Evolutionary conservation across 768 basidiomycete species (phyloP).

Genomic region (Cystobasidium onofrii): DNA sequence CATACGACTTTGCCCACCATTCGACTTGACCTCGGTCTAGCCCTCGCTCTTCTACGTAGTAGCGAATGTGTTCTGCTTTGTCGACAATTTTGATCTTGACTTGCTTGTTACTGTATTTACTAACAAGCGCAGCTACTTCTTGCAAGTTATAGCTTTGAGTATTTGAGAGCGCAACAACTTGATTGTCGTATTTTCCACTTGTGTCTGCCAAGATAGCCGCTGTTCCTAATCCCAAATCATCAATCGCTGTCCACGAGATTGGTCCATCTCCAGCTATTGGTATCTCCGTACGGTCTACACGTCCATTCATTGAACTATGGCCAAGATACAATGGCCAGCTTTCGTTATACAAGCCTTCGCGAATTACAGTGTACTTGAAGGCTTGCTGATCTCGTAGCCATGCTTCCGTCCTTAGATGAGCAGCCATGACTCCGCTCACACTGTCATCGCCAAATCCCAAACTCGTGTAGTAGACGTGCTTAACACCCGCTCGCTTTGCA

Average conservation of each 20-base stretch:
- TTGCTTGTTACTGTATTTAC: neutral
- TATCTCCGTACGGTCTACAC: neutral
- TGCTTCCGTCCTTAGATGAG: neutral
- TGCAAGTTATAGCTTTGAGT: neutral
- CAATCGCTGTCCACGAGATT: slow-evolving; percentile 3
- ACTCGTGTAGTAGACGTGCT: neutral
- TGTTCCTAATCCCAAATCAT: slow-evolving; percentile 3
- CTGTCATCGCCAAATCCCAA: neutral
- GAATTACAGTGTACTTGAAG: neutral
- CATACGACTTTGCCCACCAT: slow-evolving; percentile 1
- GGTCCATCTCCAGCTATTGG: slow-evolving; percentile 3
- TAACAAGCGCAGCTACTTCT: neutral
- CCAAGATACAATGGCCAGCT: slow-evolving; percentile 4
- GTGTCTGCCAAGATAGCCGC: neutral
- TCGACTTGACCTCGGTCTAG: neutral
- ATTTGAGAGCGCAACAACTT: neutral
- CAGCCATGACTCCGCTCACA: neutral
- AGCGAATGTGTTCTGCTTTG: neutral
- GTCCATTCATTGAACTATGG: neutral
- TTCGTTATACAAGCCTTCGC: slow-evolving; percentile 2
- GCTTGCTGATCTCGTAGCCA: neutral
- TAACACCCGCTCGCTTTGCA: neutral
- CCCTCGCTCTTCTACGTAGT: neutral
- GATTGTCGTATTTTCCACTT: slow-evolving; percentile 5
- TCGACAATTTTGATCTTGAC: neutral